phyloP scores from a whole-genome alignment of 2,329 filamentous ascomycete genomes.

The Corynespora cassiicola region DNA sequence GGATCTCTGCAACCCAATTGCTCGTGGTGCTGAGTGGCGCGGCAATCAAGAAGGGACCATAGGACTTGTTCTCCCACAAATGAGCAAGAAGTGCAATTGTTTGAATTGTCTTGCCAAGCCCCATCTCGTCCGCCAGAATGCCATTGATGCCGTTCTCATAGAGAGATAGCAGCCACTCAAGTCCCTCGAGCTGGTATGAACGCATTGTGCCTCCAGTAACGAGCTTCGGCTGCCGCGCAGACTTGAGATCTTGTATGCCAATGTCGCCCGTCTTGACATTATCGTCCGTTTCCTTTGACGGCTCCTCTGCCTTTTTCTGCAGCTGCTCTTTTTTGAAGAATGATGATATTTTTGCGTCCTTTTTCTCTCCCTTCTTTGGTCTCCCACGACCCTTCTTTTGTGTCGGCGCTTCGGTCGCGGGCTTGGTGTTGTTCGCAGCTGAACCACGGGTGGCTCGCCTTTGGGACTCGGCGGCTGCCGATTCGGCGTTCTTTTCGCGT shows the following conservation, averaged over 20 bases:
- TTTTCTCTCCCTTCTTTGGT: constrained; percentile 43
- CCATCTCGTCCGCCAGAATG: constrained; percentile 94
- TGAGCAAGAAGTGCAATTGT: constrained; percentile 88
- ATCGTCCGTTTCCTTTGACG: constrained; percentile 64
- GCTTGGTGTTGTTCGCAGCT: constrained; percentile 19
- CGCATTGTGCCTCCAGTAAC: constrained; percentile 90
- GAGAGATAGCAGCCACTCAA: constrained; percentile 86
- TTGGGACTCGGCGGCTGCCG: constrained; percentile 53
- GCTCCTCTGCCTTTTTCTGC: constrained; percentile 61
- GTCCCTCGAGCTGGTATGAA: constrained; percentile 89
- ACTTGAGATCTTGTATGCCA: constrained; percentile 72
- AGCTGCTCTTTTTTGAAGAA: constrained; percentile 68
- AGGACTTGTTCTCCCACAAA: constrained; percentile 83
- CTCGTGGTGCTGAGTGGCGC: constrained; percentile 89
- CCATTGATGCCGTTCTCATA: constrained; percentile 93
- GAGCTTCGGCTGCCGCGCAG: constrained; percentile 84
- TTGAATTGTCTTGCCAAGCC: constrained; percentile 89
- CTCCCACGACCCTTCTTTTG: constrained; percentile 43
- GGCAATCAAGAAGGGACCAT: constrained; percentile 89
- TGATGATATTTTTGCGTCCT: constrained; percentile 58
- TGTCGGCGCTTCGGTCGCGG: constrained; percentile 21
- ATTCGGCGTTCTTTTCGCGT: constrained; percentile 55
- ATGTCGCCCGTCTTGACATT: constrained; percentile 66
- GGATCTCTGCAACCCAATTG: constrained; percentile 96
- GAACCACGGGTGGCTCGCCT: constrained; percentile 53